Evolutionary conservation across 2,329 filamentous ascomycete genomes (phyloP), one percentile per base, ranked within the genome.

Genomic region (Arthrobotrys entomopaga): DNA sequence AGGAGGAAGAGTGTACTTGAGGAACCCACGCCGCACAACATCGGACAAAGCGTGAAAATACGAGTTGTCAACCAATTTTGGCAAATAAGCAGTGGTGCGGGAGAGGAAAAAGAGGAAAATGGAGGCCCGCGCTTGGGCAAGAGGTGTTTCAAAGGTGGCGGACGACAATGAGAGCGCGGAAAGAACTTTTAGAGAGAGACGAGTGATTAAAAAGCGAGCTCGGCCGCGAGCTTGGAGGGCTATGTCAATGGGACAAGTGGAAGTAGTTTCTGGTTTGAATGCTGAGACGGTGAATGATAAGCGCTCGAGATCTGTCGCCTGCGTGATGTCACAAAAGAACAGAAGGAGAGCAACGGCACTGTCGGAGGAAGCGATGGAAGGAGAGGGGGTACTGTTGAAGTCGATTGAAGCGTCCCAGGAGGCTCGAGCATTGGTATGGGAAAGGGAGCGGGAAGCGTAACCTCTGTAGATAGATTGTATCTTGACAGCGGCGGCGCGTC

Each of bases 391-490:
- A n/a, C 7, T 13, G 29, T 19, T 50, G 43, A 64, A 75, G 38
- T 57, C 57, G 22, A 67, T 59, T 8, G 57, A 38, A 2, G 16
- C 20, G 46, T 75, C 70, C 70, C 70, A 75, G 22, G 40, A 16
- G n/a, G 24, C 59, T 15, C 64, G 57, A 13, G 11, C 20, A 24
- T 19, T 22, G 13, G 6, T 49, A 22, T 29, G 48, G 5, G 48
- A 26, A 15, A 38, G 34, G 19, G 16, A 54, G 24, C 70, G 57
- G n/a, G 52, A 54, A 40, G n/a, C 16, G 26, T 75, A 29, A 6
- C 60, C 70, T 56, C 64, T 58, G 58, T 65, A 69, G 46, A 40
- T 16, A 3, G 70, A 64, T 34, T 75, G 70, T n/a, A 75, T 67
- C 5, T 22, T 64, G n/a, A 60, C 42, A 1, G 70, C 57, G 15